Evolutionary conservation across 2,329 filamentous ascomycete genomes (phyloP).

Genomic region (Ophiocordyceps unilateralis): DNA sequence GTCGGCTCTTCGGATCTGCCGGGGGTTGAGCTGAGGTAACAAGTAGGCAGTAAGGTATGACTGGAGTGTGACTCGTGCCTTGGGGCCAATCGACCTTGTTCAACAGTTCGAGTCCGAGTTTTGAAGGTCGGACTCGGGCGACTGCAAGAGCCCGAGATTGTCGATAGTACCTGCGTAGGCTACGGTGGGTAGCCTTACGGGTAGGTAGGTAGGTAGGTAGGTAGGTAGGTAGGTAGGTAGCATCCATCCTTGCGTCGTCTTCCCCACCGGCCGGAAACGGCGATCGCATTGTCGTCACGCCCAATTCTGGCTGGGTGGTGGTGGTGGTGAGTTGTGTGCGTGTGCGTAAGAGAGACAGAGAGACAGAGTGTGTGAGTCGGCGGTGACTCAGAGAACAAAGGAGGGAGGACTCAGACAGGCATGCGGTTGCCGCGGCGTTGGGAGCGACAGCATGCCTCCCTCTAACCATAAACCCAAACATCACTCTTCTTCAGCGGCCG

Average conservation of each 20-base stretch:
- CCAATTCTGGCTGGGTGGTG: background rate
- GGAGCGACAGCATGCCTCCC: background rate
- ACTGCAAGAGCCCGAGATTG: slow-evolving; percentile 4
- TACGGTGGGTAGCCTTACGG: no score
- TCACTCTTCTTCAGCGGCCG: background rate
- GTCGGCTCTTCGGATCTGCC: background rate
- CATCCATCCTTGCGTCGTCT: no score
- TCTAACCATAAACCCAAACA: background rate
- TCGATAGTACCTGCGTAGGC: background rate
- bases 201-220: no score
- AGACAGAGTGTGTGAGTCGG: no score
- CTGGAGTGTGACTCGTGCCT: no score
- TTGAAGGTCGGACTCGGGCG: slow-evolving; percentile 3
- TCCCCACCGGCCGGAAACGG: background rate
- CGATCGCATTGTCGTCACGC: background rate
- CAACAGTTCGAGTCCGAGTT: background rate
- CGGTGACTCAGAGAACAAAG: no score
- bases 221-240: no score
- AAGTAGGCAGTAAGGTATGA: no score
- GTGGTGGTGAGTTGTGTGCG: background rate
- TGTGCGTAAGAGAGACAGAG: background rate
- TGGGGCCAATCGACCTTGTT: no score
- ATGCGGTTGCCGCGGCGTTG: background rate
- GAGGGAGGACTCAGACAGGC: background rate
- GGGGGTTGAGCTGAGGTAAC: background rate